A percentile compares a stretch with the other conserved stretches of the same genome.
These are phyloP conservation scores for Yamadazyma sp. DNA, from an alignment of 1,139 yeast genomes.

Conservation along the genomic window DNA sequence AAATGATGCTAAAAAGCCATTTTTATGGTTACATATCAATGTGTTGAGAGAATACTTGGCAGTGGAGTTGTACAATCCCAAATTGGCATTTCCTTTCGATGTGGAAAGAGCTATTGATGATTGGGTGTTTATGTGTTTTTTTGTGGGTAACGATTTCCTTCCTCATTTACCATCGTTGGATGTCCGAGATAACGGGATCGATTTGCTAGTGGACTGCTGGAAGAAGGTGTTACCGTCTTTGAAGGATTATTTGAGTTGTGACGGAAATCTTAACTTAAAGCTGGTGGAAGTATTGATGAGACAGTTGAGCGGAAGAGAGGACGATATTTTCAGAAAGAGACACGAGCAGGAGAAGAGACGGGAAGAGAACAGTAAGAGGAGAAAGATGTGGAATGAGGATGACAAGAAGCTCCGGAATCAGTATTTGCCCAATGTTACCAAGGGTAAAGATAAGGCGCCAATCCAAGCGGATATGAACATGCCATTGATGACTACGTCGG, in stretches of 20 bases:
- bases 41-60: constrained; percentile 86
- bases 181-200: constrained; percentile 93
- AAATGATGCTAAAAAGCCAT: constrained; percentile 74
- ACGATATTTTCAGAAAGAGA: constrained; percentile 70
- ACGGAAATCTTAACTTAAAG: constrained; percentile 74
- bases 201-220: constrained; percentile 79
- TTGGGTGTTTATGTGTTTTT: constrained; percentile 98
- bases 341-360: constrained; percentile 68
- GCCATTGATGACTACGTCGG: constrained; percentile 73
- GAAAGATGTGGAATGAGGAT: constrained; percentile 48
- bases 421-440: constrained; percentile 42
- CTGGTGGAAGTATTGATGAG: constrained; percentile 73
- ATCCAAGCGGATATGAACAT: constrained; percentile 67
- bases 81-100: constrained; percentile 74
- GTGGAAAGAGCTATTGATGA: constrained; percentile 96
- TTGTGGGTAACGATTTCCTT: constrained; percentile 96
- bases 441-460: constrained; percentile 78
- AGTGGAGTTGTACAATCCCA: constrained; percentile 73
- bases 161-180: constrained; percentile 96
- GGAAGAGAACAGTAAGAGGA: constrained; percentile 61
- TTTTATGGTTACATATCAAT: constrained; percentile 89
- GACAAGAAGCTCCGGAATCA: constrained; percentile 35
- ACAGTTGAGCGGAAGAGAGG: constrained; percentile 72
- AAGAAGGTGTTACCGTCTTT: constrained; percentile 64
- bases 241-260: constrained; percentile 82